phyloP scores from a whole-genome alignment of 148 eudicot species.

The Amaranthus cruentus region DNA sequence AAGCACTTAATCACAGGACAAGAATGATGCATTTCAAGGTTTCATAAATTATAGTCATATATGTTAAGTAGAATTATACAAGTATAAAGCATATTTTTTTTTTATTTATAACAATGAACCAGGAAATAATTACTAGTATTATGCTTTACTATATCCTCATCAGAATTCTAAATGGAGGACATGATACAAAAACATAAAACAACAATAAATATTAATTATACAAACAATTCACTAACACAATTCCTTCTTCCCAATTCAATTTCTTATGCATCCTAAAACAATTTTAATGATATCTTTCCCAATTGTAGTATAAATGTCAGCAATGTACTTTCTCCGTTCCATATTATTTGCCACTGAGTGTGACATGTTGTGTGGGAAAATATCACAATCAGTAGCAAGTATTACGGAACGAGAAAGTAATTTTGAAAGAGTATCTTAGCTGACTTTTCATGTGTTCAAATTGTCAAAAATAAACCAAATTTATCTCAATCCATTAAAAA shows the following conservation, averaged over 20 bases:
- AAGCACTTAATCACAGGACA: not conserved
- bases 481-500: too few species aligned
- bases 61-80: not conserved
- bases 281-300: not conserved
- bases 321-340: too few species aligned
- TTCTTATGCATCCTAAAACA: not conserved
- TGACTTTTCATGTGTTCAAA: too few species aligned
- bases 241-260: not conserved
- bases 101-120: not conserved
- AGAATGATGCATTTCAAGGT: not conserved
- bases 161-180: not conserved
- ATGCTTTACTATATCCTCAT: not conserved
- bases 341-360: too few species aligned
- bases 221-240: not conserved
- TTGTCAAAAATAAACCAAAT: too few species aligned
- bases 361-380: too few species aligned
- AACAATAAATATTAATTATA: not conserved
- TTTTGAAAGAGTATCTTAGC: too few species aligned
- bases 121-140: not conserved
- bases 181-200: not conserved
- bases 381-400: too few species aligned
- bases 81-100: not conserved
- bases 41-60: not conserved
- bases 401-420: too few species aligned
- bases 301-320: too few species aligned